phyloP scores from a whole-genome alignment of 495 filamentous ascomycete species.

The Rhizodiscina lignyota region DNA sequence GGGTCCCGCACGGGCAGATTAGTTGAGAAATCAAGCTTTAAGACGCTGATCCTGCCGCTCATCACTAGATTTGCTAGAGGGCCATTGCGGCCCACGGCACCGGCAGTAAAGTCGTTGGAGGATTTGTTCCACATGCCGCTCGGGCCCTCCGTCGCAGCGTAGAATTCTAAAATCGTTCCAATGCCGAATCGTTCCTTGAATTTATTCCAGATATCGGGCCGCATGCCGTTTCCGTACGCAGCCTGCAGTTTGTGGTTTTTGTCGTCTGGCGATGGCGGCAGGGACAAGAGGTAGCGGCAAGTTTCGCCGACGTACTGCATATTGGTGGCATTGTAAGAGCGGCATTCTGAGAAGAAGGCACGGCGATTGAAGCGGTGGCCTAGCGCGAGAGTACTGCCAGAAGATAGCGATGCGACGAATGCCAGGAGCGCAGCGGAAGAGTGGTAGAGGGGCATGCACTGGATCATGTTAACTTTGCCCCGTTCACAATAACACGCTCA shows the following conservation, averaged over 20 bases:
- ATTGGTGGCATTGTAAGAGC: slow-evolving; percentile 53
- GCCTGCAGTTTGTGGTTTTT: slow-evolving; percentile 56
- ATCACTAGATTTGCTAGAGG: slow-evolving; percentile 38
- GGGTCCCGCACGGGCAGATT: slow-evolving; percentile 56
- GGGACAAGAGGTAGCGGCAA: slow-evolving; percentile 72
- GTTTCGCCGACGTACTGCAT: slow-evolving; percentile 96
- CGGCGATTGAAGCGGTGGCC: slow-evolving; percentile 69
- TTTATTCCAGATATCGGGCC: slow-evolving; percentile 78
- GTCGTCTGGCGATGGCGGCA: slow-evolving; percentile 55
- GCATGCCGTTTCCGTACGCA: slow-evolving; percentile 85
- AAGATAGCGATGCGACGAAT: slow-evolving; percentile 38
- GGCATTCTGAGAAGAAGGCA: slow-evolving; percentile 69
- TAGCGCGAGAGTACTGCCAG: slow-evolving; percentile 49
- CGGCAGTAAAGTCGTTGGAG: slow-evolving; percentile 56
- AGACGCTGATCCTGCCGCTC: slow-evolving; percentile 34
- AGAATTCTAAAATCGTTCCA: slow-evolving; percentile 71
- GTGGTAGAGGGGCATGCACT: slow-evolving; percentile 94
- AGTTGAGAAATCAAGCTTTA: slow-evolving; percentile 55
- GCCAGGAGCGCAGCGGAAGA: slow-evolving; percentile 63
- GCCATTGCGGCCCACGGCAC: slow-evolving; percentile 72
- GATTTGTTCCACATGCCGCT: slow-evolving; percentile 58
- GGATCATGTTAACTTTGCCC: neutral
- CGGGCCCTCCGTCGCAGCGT: slow-evolving; percentile 70
- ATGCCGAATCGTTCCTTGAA: slow-evolving; percentile 85
- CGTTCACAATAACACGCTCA: neutral